These are phyloP conservation scores for Rhodofomes roseus DNA, from an alignment of 1,284 basidiomycete species.

Conservation along the genomic window DNA sequence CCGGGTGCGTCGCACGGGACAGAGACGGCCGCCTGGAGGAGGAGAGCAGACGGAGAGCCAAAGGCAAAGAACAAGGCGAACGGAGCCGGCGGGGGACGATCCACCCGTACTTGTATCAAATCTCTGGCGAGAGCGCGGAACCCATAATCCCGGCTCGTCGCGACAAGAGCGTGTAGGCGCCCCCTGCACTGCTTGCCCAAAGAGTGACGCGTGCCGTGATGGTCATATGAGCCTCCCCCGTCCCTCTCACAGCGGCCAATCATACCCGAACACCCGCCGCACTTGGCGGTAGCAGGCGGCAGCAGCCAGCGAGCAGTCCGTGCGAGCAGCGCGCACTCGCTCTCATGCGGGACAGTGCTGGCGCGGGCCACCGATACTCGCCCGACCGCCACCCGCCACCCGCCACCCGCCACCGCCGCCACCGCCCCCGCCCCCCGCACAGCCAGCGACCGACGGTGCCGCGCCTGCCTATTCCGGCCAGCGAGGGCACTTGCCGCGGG, in stretches of 20 bases:
- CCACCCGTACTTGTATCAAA: constrained; percentile 14
- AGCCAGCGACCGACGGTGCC: background rate
- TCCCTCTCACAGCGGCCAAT: constrained; percentile 22
- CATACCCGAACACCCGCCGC: constrained; percentile 15
- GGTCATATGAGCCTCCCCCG: constrained; percentile 10
- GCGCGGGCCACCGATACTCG: too few relatives aligned
- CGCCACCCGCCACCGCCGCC: too few relatives aligned
- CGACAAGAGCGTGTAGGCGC: constrained; percentile 10
- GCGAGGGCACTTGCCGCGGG: background rate
- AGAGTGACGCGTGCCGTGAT: constrained; percentile 11
- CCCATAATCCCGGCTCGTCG: constrained; percentile 18
- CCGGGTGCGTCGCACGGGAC: constrained; percentile 6
- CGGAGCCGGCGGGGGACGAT: constrained; percentile 8
- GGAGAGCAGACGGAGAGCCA: constrained; percentile 4
- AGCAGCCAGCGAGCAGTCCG: too few relatives aligned
- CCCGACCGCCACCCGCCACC: too few relatives aligned
- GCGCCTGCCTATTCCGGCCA: background rate
- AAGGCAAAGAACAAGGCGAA: constrained; percentile 8
- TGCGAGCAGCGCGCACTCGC: background rate
- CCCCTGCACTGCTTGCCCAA: constrained; percentile 12
- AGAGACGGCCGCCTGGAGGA: constrained; percentile 4
- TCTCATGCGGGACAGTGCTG: too few relatives aligned
- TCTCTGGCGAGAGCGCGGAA: constrained; percentile 10
- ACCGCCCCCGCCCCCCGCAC: background rate
- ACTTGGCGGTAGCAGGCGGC: background rate